These are phyloP conservation scores for Theobroma grandiflorum DNA, from an alignment of 441 rosid genomes.

Conservation along the genomic window DNA sequence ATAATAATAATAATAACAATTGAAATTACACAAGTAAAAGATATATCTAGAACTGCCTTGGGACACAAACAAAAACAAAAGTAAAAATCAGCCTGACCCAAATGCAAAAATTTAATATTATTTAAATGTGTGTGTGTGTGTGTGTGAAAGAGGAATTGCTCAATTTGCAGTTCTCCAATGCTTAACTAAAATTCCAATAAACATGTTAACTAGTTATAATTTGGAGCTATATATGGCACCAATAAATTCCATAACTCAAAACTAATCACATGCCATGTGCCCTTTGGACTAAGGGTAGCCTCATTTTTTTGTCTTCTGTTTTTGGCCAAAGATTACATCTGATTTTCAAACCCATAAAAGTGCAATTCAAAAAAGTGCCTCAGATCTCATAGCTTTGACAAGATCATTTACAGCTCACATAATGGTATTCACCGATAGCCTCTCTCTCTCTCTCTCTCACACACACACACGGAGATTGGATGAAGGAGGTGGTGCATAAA, in stretches of 20 bases:
- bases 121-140: background rate
- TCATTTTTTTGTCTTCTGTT: background rate
- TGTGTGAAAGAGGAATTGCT: background rate
- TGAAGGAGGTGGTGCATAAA: background rate
- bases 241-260: background rate
- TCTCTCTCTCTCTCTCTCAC: background rate
- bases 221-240: background rate
- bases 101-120: background rate
- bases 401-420: background rate
- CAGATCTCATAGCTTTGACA: constrained; percentile 10
- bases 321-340: background rate
- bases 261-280: background rate
- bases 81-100: background rate
- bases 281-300: background rate
- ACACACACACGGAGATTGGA: background rate
- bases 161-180: background rate
- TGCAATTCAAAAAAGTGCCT: background rate
- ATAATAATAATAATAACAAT: background rate
- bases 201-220: background rate
- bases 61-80: background rate
- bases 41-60: background rate
- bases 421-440: background rate
- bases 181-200: background rate
- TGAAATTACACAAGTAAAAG: background rate
- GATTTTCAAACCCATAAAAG: background rate